Percentiles rank a stretch among this genome's conserved stretches.
These are phyloP conservation scores for Leccinum subrobustum DNA, from an alignment of 1,284 basidiomycete species.

Conservation along the genomic window DNA sequence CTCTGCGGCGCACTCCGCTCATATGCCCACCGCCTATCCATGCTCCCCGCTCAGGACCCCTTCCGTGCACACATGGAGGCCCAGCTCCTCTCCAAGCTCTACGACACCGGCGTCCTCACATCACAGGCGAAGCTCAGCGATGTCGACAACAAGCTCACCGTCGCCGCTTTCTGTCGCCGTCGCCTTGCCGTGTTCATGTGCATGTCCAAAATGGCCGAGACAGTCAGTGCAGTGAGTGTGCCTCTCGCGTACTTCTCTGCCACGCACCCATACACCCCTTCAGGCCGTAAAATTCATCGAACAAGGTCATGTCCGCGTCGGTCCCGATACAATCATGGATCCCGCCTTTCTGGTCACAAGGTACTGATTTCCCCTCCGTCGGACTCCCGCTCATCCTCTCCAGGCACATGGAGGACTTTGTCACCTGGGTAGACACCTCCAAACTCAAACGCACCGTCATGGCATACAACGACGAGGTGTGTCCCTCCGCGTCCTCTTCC, in stretches of 20 bases:
- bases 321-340: conserved; percentile 94
- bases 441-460: conserved; percentile 96
- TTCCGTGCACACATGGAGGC: conserved; percentile 85
- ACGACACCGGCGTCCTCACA: conserved; percentile 94
- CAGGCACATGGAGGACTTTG: conserved; percentile 98
- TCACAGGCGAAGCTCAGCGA: conserved; percentile 83
- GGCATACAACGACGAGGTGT: conserved; percentile 95
- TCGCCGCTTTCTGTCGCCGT: conserved; percentile 90
- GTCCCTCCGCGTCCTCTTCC: conserved; percentile 16
- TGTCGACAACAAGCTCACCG: conserved; percentile 93
- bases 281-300: conserved; percentile 97
- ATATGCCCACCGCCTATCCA: conserved; percentile 84
- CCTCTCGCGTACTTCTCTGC: conserved; percentile 3
- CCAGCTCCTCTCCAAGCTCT: conserved; percentile 90
- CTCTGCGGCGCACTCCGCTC: conserved; percentile 87
- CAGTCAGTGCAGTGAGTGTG: conserved; percentile 83
- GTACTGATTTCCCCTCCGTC: conserved; percentile 34
- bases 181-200: conserved; percentile 93
- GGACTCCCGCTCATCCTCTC: conserved; percentile 10
- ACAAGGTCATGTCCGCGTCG: conserved; percentile 97
- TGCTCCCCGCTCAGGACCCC: conserved; percentile 89
- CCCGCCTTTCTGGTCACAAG: conserved; percentile 96
- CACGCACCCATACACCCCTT: conserved; percentile 2
- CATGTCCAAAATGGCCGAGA: conserved; percentile 93
- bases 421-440: conserved; percentile 98